Conservation (phyloP, 441 rosid genomes). For the Monsonia emarginata region DNA sequence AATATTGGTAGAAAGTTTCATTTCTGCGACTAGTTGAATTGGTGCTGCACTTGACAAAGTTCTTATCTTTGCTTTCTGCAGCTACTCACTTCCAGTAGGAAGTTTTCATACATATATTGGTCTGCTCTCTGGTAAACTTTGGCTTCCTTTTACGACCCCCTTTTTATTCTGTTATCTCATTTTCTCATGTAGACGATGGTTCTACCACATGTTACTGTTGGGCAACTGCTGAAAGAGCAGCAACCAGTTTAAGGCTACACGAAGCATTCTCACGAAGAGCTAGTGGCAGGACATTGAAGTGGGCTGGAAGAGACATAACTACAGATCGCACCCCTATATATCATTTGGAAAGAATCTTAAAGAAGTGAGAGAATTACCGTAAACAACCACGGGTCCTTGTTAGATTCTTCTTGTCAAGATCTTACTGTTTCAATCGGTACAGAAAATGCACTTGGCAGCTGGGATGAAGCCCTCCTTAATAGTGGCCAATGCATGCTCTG, state of each 20-base stretch:
- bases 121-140: neutral
- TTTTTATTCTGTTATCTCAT: conserved; percentile 12
- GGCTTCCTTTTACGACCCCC: neutral
- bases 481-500: conserved; percentile 41
- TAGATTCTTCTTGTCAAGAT: conserved; percentile 51
- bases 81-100: neutral
- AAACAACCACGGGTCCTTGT: conserved; percentile 39
- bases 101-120: neutral
- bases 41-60: neutral
- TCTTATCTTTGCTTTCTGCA: neutral
- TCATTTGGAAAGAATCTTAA: conserved; percentile 51
- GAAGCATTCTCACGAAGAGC: conserved; percentile 38
- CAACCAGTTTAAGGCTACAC: conserved; percentile 54
- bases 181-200: conserved; percentile 57
- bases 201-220: conserved; percentile 72
- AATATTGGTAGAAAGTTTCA: neutral
- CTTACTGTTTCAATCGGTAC: conserved; percentile 37
- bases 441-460: conserved; percentile 33
- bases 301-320: conserved; percentile 28
- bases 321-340: conserved; percentile 24
- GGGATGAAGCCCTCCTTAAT: conserved; percentile 56
- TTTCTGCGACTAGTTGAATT: neutral
- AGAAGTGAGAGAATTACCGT: conserved; percentile 43
- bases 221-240: conserved; percentile 62
- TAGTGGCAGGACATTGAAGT: conserved; percentile 27